A percentile compares a stretch with the other conserved stretches of the same genome.
Conservation (phyloP, 2,329 filamentous ascomycete species). For the Cytospora chrysosperma region DNA sequence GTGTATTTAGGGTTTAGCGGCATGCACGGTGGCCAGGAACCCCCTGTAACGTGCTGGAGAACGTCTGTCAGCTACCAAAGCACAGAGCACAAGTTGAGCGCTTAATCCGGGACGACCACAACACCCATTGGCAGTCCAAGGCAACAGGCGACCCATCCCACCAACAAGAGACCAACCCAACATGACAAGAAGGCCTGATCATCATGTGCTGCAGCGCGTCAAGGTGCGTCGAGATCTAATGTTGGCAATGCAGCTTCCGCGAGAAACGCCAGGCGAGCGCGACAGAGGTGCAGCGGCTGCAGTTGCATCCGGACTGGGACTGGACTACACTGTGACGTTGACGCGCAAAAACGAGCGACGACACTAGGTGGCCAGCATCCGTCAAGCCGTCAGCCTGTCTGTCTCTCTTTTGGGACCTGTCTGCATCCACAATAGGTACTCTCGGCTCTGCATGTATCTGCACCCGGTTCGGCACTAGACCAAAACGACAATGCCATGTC, state of each 20-base stretch:
- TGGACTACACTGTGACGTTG: slow-evolving; percentile 10
- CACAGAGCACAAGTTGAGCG: slow-evolving; percentile 9
- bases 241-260: slow-evolving; percentile 7
- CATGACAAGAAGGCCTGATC: not conserved
- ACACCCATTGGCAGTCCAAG: slow-evolving; percentile 6
- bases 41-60: not conserved
- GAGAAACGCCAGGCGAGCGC: not conserved
- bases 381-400: not conserved
- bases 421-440: slow-evolving; percentile 13
- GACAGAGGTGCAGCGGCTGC: not conserved
- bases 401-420: not conserved
- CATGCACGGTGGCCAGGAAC: not conserved
- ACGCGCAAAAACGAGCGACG: not conserved
- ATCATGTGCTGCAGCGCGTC: not conserved
- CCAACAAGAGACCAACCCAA: not conserved
- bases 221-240: not conserved
- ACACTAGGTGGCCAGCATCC: not conserved
- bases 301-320: not conserved
- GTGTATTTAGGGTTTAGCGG: not conserved
- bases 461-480: slow-evolving; percentile 5
- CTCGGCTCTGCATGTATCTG: slow-evolving; percentile 14
- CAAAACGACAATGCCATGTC: slow-evolving; percentile 3
- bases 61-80: not conserved
- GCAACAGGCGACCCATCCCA: not conserved
- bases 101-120: slow-evolving; percentile 10